Conservation (phyloP, 1,284 basidiomycete genomes). For the Rhodofomes roseus region DNA sequence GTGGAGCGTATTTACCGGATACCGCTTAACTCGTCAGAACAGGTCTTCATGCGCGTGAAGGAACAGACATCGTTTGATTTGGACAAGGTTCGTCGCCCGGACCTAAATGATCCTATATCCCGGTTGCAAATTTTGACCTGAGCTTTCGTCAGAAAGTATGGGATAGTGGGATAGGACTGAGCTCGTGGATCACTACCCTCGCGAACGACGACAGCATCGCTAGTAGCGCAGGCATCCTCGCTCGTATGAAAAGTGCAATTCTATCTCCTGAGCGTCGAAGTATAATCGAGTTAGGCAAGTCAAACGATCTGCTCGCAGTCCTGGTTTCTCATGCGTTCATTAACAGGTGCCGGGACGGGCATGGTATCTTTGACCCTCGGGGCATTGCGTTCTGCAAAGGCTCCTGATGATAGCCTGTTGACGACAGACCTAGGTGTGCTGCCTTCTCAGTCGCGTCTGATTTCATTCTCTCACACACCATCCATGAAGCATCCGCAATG, state of each 20-base stretch:
- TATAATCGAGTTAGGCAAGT: constrained; percentile 66
- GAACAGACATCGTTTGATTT: constrained; percentile 87
- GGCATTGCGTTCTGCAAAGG: constrained; percentile 38
- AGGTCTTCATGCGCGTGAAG: constrained; percentile 44
- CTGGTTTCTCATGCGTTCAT: background rate
- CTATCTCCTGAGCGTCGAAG: constrained; percentile 36
- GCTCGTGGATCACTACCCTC: constrained; percentile 63
- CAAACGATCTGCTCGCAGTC: background rate
- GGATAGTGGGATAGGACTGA: constrained; percentile 84
- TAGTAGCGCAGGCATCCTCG: constrained; percentile 13
- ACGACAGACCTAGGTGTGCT: constrained; percentile 74
- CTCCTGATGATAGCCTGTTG: constrained; percentile 39
- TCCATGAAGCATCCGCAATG: constrained; percentile 71
- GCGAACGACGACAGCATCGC: background rate
- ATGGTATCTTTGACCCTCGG: constrained; percentile 71
- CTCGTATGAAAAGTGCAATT: constrained; percentile 30
- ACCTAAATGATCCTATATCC: background rate
- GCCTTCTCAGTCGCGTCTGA: background rate
- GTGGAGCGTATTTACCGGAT: constrained; percentile 60
- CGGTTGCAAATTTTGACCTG: constrained; percentile 5
- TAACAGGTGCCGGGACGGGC: constrained; percentile 76
- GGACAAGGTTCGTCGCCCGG: constrained; percentile 63
- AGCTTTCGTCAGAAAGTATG: constrained; percentile 93
- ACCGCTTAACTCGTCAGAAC: constrained; percentile 16
- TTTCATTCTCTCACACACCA: background rate